These are phyloP conservation scores for Penicillium soppii DNA, from an alignment of 495 filamentous ascomycete genomes.

Conservation along the genomic window DNA sequence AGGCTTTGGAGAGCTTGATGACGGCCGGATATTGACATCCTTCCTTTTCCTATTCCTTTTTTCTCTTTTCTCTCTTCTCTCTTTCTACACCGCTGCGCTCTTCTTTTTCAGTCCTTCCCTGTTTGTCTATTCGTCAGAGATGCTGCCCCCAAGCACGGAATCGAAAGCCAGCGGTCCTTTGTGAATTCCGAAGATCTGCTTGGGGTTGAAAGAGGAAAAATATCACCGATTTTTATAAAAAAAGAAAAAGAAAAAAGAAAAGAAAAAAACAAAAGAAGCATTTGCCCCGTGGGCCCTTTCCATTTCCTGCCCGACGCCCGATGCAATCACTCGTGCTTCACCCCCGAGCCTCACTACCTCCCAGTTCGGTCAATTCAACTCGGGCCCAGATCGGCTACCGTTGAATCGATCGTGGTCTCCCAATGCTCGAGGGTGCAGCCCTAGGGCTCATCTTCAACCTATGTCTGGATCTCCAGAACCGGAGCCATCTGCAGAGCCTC, in stretches of 20 bases:
- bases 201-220: not conserved
- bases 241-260: constrained; percentile 6
- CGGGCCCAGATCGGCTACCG: constrained; percentile 64
- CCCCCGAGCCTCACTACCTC: constrained; percentile 42
- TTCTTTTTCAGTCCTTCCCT: constrained; percentile 7
- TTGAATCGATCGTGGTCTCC: constrained; percentile 68
- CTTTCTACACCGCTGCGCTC: constrained; percentile 19
- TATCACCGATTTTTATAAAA: not conserved
- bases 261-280: constrained; percentile 12
- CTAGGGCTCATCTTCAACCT: constrained; percentile 69
- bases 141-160: constrained; percentile 30
- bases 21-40: constrained; percentile 30
- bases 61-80: constrained; percentile 8
- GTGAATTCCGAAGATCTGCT: constrained; percentile 2
- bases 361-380: constrained; percentile 45
- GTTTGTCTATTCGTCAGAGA: constrained; percentile 28
- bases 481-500: constrained; percentile 56
- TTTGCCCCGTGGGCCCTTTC: constrained; percentile 15
- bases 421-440: constrained; percentile 66
- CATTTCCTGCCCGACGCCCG: constrained; percentile 24
- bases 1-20: constrained; percentile 23
- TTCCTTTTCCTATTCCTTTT: not conserved
- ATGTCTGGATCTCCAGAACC: constrained; percentile 75
- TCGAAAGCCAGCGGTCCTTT: constrained; percentile 23
- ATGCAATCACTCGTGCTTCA: constrained; percentile 53